A percentile compares a stretch with the other conserved stretches of the same genome.
These are phyloP conservation scores for Fusarium sp. DNA, from an alignment of 2,329 filamentous ascomycete genomes.

Conservation along the genomic window DNA sequence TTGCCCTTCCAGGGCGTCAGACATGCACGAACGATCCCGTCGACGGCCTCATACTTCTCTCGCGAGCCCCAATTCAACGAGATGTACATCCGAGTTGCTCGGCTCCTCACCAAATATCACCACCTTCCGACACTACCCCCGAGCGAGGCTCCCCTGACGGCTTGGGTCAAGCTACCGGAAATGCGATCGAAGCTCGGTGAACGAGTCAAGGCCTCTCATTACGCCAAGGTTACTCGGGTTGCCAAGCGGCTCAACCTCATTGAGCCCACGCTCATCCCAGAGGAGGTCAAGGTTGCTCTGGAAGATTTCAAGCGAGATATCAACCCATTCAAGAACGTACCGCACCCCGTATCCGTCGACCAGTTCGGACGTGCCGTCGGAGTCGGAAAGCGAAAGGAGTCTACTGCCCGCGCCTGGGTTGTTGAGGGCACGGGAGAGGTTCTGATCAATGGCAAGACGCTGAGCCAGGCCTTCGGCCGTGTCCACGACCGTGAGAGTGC, in stretches of 20 bases:
- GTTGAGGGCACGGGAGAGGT: slow-evolving; percentile 95
- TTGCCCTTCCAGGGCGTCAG: slow-evolving; percentile 49
- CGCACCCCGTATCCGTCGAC: slow-evolving; percentile 76
- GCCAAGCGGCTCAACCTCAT: slow-evolving; percentile 88
- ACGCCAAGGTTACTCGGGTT: slow-evolving; percentile 79
- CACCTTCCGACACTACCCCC: slow-evolving; percentile 76
- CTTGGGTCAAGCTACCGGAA: slow-evolving; percentile 84
- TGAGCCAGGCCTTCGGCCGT: slow-evolving; percentile 84
- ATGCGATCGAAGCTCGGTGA: slow-evolving; percentile 80
- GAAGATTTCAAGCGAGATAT: slow-evolving; percentile 79
- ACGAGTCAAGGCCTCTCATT: slow-evolving; percentile 80
- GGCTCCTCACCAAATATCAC: slow-evolving; percentile 77
- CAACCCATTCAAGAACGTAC: slow-evolving; percentile 74
- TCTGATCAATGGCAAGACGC: slow-evolving; percentile 87
- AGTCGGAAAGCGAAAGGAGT: slow-evolving; percentile 88
- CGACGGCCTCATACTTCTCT: slow-evolving; percentile 95
- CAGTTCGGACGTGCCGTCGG: slow-evolving; percentile 81
- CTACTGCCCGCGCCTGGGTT: slow-evolving; percentile 84
- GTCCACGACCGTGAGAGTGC: slow-evolving; percentile 95
- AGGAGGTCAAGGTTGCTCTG: slow-evolving; percentile 74
- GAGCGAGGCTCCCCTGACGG: slow-evolving; percentile 76
- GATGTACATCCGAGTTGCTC: slow-evolving; percentile 78
- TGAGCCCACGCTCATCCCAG: slow-evolving; percentile 79
- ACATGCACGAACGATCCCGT: slow-evolving; percentile 81
- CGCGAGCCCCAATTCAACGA: slow-evolving; percentile 88